Evolutionary conservation across 139 green algal species (phyloP).

Genomic region (Deuterostichococcus epilithicus): DNA sequence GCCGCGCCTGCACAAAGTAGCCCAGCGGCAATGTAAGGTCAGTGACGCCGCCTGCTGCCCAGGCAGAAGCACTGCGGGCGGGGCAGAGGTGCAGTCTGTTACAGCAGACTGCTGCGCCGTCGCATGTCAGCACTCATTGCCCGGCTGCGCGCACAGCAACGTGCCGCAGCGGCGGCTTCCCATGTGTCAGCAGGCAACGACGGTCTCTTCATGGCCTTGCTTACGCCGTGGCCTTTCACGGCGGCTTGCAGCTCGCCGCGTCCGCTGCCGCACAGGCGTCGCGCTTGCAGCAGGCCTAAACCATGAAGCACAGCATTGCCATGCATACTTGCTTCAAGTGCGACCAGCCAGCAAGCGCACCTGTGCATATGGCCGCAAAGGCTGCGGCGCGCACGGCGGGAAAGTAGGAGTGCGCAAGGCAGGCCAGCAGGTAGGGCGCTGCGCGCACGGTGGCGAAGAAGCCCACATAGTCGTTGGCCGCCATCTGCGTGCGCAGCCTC

Average conservation of each 20-base stretch:
- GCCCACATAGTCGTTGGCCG: constrained; percentile 40
- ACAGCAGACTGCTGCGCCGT: too few relatives aligned
- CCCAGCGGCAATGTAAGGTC: too few relatives aligned
- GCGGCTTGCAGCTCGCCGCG: too few relatives aligned
- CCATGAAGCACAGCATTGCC: not conserved
- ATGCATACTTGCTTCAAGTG: not conserved
- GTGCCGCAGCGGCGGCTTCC: too few relatives aligned
- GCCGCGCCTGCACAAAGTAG: too few relatives aligned
- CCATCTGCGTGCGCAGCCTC: constrained; percentile 6
- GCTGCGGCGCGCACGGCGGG: constrained; percentile 20
- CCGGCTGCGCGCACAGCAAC: too few relatives aligned
- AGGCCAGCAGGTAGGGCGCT: constrained; percentile 64
- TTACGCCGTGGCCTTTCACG: not conserved
- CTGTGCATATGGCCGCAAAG: constrained; percentile 1
- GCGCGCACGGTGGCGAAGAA: constrained; percentile 50
- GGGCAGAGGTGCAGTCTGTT: too few relatives aligned
- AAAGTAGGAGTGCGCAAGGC: constrained; percentile 61
- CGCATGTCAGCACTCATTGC: too few relatives aligned
- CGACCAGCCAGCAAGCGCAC: not conserved
- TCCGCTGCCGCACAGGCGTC: not conserved
- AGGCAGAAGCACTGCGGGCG: too few relatives aligned
- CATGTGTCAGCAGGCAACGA: too few relatives aligned
- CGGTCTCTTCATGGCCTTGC: not conserved
- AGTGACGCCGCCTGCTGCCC: too few relatives aligned
- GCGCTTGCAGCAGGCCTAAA: not conserved